These are phyloP conservation scores for Globisporangium viniferum DNA, from an alignment of 352 stramenopile genomes.

Conservation along the genomic window DNA sequence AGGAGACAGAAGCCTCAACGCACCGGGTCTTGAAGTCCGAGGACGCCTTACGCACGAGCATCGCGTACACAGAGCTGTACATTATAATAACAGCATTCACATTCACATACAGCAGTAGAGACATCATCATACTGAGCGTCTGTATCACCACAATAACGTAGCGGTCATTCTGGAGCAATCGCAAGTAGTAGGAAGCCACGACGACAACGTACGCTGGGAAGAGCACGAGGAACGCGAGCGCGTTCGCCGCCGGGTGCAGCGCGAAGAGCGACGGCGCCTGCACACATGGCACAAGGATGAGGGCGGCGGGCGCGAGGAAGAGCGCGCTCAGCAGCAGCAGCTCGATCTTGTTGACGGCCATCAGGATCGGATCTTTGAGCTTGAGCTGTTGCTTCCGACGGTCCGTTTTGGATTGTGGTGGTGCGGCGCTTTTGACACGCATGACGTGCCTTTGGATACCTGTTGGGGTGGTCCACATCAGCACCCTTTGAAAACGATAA, in stretches of 20 bases:
- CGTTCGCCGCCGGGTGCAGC: conserved; percentile 57
- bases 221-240: conserved; percentile 57
- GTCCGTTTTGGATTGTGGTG: conserved; percentile 17
- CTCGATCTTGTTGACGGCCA: conserved; percentile 57
- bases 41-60: conserved; percentile 51
- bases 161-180: not conserved
- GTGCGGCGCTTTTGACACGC: conserved; percentile 1
- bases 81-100: not conserved
- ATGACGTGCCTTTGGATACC: not conserved
- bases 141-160: not conserved
- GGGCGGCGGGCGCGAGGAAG: conserved; percentile 41
- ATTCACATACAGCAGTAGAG: not conserved
- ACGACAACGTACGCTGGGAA: conserved; percentile 38
- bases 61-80: conserved; percentile 47
- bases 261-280: conserved; percentile 45
- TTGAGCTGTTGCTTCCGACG: conserved; percentile 6
- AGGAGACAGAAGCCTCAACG: not conserved
- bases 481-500: not conserved
- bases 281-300: conserved; percentile 40
- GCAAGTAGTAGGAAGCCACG: not conserved
- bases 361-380: not conserved
- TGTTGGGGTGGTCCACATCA: not conserved
- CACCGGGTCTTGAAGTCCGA: conserved; percentile 46
- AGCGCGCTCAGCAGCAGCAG: conserved; percentile 50
- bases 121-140: not conserved